Evolutionary conservation across 768 basidiomycete species (phyloP), one percentile per base, ranked within the genome.

Genomic region (Dentipellis fragilis): DNA sequence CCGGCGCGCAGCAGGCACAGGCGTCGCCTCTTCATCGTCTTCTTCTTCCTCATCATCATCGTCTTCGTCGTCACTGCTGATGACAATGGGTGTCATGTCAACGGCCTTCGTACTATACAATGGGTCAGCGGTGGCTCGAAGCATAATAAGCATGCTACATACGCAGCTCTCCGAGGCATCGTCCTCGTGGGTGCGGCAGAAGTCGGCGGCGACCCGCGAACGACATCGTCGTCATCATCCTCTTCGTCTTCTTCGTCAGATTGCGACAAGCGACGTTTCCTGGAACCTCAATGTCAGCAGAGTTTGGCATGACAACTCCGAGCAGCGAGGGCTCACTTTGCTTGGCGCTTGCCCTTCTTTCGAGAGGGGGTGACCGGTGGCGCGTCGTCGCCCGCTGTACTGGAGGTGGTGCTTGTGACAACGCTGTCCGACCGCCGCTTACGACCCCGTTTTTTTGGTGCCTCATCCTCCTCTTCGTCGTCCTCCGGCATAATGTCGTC

Each of bases 401-500:
- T 71, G 23, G 75, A 72, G 38, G 67, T 61, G n/a, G 67, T 60
- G 17, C 65, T 67, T n/a, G 74, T 85, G 11, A 70, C 64, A 40
- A 83, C 69, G 54, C 85, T 87, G 53, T 74, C 74, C 1, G 85
- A 85, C 47, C 85, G 75, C 85, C 86, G 70, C 65, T 80, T 67
- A 70, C 77, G 59, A 60, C 58, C 72, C 55, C 68, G 71, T 36
- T 69, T 72, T 59, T 65, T 72, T 16, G 75, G 71, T 40, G 66
- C 54, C 19, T 74, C 73, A 5, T 70, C 58, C 16, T 73, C 69
- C 40, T 65, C 65, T 16, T 71, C 66, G 12, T 84, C 83, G 8
- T 77, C 80, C 6, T 83, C 84, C 1, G 87, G 83, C 42, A 86
- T 75, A 45, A 90, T 79, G 10, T 82, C 79, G 59, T 90, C 88